These are phyloP conservation scores for Meredithiella fracta DNA, from an alignment of 2,329 filamentous ascomycete species.

Conservation along the genomic window DNA sequence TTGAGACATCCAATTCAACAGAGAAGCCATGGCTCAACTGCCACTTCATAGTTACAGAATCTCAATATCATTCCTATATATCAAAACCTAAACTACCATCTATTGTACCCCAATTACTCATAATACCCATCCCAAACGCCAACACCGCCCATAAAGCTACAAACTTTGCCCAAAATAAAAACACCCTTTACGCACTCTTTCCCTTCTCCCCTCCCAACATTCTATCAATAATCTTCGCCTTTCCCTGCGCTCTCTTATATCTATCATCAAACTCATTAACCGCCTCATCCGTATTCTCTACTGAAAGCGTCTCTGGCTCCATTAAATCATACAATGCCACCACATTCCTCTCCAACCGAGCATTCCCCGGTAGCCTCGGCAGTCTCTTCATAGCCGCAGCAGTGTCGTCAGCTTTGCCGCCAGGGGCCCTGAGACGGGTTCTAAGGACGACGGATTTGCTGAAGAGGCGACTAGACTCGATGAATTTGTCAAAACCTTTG, in stretches of 20 bases:
- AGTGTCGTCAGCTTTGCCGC: not conserved
- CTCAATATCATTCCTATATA: not conserved
- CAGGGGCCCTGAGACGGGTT: conserved; percentile 35
- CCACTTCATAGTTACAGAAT: conserved; percentile 7
- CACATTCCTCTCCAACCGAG: conserved; percentile 62
- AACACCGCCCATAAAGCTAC: not conserved
- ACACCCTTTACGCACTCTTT: conserved; percentile 13
- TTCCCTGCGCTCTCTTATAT: conserved; percentile 65
- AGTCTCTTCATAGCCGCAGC: conserved; percentile 18
- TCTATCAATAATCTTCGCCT: conserved; percentile 70
- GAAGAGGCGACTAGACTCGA: conserved; percentile 61
- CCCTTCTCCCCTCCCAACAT: conserved; percentile 31
- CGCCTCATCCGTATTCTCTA: conserved; percentile 70
- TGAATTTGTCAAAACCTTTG: conserved; percentile 85
- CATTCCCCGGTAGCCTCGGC: conserved; percentile 35
- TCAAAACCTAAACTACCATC: not conserved
- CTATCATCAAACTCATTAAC: conserved; percentile 87
- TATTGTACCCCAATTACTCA: not conserved
- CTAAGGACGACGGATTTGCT: conserved; percentile 74
- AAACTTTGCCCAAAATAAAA: not conserved
- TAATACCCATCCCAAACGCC: not conserved
- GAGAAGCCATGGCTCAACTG: not conserved
- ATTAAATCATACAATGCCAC: conserved; percentile 58
- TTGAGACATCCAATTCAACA: not conserved
- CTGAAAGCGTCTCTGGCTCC: conserved; percentile 61